These are phyloP conservation scores for Serendipita sp. DNA, from an alignment of 768 basidiomycete species.

Conservation along the genomic window DNA sequence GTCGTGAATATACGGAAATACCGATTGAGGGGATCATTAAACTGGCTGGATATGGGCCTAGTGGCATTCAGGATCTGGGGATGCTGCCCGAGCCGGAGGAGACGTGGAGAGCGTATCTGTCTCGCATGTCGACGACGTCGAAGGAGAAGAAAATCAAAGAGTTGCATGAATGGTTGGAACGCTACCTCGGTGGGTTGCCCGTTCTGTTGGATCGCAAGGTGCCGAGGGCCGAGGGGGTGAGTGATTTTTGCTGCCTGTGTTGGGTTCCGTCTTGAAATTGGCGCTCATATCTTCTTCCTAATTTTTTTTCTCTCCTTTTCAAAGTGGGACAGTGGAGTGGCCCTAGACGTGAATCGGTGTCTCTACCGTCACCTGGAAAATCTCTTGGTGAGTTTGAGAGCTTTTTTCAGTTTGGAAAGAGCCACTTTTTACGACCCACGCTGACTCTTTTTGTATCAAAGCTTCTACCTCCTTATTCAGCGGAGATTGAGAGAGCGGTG, in stretches of 20 bases:
- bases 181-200: neutral
- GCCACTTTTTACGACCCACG: no score
- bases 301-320: no score
- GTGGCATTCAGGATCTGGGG: neutral
- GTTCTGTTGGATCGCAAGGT: neutral
- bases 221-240: neutral
- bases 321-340: conserved; percentile 1
- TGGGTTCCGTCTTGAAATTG: conserved; percentile 6
- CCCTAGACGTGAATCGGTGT: neutral
- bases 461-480: no score
- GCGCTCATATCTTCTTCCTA: no score
- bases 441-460: no score
- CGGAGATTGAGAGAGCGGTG: no score
- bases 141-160: neutral
- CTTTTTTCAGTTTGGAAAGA: no score
- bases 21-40: conserved; percentile 4
- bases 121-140: conserved; percentile 6
- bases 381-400: neutral
- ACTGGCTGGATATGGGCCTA: neutral
- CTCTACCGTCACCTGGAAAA: conserved; percentile 9
- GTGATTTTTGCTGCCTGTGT: neutral
- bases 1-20: neutral
- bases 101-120: conserved; percentile 10
- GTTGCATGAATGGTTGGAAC: neutral
- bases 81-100: neutral